A percentile compares a stretch with the other conserved stretches of the same genome.
Conservation (phyloP, 2,329 filamentous ascomycete genomes). For the Coccinonectria pachysandricola region DNA sequence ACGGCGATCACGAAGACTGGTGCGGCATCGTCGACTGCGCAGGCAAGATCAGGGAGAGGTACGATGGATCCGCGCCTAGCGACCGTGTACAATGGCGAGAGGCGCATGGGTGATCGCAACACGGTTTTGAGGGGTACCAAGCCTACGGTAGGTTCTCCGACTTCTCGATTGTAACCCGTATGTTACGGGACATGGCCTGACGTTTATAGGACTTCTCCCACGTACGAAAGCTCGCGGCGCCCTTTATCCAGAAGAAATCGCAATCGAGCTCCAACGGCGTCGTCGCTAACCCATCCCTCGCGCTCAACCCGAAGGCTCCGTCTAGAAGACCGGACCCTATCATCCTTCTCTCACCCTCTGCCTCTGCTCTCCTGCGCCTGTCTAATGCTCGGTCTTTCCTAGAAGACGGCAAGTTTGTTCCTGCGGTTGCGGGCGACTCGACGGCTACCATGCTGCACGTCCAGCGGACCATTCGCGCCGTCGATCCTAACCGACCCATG, state of each 20-base stretch:
- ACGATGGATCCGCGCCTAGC: slow-evolving; percentile 69
- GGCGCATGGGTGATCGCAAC: slow-evolving; percentile 88
- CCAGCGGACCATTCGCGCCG: slow-evolving; percentile 60
- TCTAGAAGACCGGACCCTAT: slow-evolving; percentile 63
- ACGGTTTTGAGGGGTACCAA: slow-evolving; percentile 78
- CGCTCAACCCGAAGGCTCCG: slow-evolving; percentile 43
- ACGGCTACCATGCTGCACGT: slow-evolving; percentile 77
- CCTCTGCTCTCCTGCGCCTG: slow-evolving; percentile 88
- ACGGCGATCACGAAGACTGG: slow-evolving; percentile 28
- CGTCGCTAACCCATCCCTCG: slow-evolving; percentile 34
- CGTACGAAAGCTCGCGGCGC: slow-evolving; percentile 73
- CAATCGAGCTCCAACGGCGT: slow-evolving; percentile 27
- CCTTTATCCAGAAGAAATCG: slow-evolving; percentile 59
- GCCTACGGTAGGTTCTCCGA: slow-evolving; percentile 55
- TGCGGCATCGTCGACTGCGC: slow-evolving; percentile 32
- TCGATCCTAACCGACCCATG: slow-evolving; percentile 62
- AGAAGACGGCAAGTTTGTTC: slow-evolving; percentile 69
- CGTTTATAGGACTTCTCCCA: slow-evolving; percentile 74
- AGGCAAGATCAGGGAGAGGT: slow-evolving; percentile 49
- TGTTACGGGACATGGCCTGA: slow-evolving; percentile 7
- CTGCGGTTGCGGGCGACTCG: slow-evolving; percentile 59
- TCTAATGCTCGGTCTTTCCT: slow-evolving; percentile 94
- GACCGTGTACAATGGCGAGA: slow-evolving; percentile 85
- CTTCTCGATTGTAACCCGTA: neutral
- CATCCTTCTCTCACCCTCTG: slow-evolving; percentile 92